These are phyloP conservation scores for Teratosphaeria gauchensis DNA, from an alignment of 2,329 filamentous ascomycete species.

Conservation along the genomic window DNA sequence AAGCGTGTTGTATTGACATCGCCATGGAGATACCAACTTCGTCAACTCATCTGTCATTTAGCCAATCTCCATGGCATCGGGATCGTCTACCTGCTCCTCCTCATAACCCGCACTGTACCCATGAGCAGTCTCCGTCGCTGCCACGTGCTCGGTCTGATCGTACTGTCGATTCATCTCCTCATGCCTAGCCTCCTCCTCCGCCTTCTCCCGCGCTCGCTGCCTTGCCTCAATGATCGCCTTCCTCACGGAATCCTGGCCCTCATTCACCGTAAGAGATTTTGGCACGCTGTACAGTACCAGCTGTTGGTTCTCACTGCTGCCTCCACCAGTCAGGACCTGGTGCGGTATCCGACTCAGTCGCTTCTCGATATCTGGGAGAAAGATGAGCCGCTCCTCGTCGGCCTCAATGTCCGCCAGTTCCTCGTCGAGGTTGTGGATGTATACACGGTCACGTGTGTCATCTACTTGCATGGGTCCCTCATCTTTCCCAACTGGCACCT, in stretches of 20 bases:
- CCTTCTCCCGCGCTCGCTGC: constrained; percentile 52
- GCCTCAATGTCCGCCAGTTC: constrained; percentile 65
- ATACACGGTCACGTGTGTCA: constrained; percentile 76
- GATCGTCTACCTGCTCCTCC: constrained; percentile 16
- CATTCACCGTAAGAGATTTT: constrained; percentile 61
- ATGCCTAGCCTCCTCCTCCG: constrained; percentile 18
- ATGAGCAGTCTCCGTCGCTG: constrained; percentile 23
- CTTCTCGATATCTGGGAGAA: constrained; percentile 78
- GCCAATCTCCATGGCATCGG: constrained; percentile 14
- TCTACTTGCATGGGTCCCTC: constrained; percentile 73
- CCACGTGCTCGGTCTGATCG: constrained; percentile 10
- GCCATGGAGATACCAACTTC: not conserved
- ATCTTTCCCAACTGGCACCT: constrained; percentile 3
- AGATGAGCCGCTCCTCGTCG: constrained; percentile 56
- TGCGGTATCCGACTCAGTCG: constrained; percentile 63
- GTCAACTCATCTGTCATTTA: not conserved
- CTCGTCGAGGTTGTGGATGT: constrained; percentile 82
- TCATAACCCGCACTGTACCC: constrained; percentile 21
- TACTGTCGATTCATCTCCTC: constrained; percentile 24
- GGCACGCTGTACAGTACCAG: constrained; percentile 80
- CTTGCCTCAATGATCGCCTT: constrained; percentile 76
- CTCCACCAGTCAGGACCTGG: constrained; percentile 49
- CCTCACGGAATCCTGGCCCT: constrained; percentile 63
- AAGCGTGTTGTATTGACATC: too few species aligned
- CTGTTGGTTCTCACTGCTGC: constrained; percentile 50